Base-by-base conservation (phyloP, 2,329 filamentous ascomycete species). In the Coniochaeta sp. region DNA sequence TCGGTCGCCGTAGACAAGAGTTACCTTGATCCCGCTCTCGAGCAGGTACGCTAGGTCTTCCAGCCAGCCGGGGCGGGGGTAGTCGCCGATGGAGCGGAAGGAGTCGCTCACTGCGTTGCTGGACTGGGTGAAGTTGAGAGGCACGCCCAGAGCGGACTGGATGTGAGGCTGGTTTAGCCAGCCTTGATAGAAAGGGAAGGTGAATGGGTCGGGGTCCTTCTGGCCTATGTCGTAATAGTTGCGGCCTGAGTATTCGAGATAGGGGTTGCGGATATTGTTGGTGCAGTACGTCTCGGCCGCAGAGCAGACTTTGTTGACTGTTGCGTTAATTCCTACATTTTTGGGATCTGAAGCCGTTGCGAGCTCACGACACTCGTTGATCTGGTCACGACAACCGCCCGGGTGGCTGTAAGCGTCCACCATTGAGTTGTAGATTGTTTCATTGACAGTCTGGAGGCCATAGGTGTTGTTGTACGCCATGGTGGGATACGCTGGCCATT, bases 151-250 rank as follows among this genome's bases (percentile, higher is more conserved):
- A 0, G 78, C 80, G 4, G 71, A 69, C 66, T 85, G 84, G 0
- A 86, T 79, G 66, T 77, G 77, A 1, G 75, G 70, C 52, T 79
- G 75, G 67, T 81, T 85, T 40, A 87, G 72, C 67, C 74, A 87
- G 1, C 81, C 81, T 1, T 74, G 67, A 61, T 77, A 79, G 68
- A 79, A 84, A 19, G 74, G 70, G 1, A 76, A 74, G 1, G 81
- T 80, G 57, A 80, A 81, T 0, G 79, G 75, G 34, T 81, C 78
- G 0, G 74, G 74, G 22, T 72, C 64, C 3, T 74, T 71, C 12
- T 81, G 77, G 0, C 79, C 77, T 32, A 87, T 77, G 61, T 87
- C 83, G 66, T 83, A 86, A 67, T 79, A 78, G 40, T 79, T 79
- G 2, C 78, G 71, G 17, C 62, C 62, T 0, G 62, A 59, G 4